Conservation (phyloP, 371 early-diverging fungal genomes). For the Lichtheimia ramosa region DNA sequence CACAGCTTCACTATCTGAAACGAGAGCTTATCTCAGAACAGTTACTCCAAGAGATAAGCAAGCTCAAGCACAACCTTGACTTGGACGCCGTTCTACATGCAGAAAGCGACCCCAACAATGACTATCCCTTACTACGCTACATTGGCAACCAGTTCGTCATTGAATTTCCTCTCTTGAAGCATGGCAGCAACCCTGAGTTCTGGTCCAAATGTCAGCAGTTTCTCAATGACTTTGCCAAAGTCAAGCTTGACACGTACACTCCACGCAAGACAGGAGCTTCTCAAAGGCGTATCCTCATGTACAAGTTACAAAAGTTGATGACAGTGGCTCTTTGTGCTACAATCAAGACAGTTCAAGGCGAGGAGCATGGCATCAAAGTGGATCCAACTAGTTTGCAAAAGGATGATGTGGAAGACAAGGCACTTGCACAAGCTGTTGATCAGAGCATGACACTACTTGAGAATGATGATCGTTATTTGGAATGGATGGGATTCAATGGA, state of each 20-base stretch:
- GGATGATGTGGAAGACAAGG: constrained; percentile 4
- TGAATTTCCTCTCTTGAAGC: constrained; percentile 32
- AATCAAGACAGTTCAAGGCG: constrained; percentile 26
- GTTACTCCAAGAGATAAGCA: constrained; percentile 18
- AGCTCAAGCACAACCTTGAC: constrained; percentile 15
- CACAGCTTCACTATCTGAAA: constrained; percentile 29
- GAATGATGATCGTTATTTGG: constrained; percentile 22
- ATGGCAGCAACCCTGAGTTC: constrained; percentile 19
- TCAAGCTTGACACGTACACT: constrained; percentile 22
- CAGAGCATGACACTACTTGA: constrained; percentile 13
- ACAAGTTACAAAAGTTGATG: constrained; percentile 25
- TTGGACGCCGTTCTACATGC: constrained; percentile 5
- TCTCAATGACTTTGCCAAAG: constrained; percentile 22
- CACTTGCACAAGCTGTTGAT: constrained; percentile 1
- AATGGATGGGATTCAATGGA: constrained; percentile 27
- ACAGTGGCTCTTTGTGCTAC: constrained; percentile 23
- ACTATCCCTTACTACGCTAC: constrained; percentile 27
- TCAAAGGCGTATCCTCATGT: constrained; percentile 24
- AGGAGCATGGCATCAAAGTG: constrained; percentile 23
- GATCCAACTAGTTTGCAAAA: not conserved
- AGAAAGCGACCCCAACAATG: not conserved
- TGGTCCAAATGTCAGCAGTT: constrained; percentile 31
- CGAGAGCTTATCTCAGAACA: constrained; percentile 27
- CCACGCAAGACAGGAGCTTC: constrained; percentile 21
- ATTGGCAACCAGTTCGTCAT: constrained; percentile 25